These are phyloP conservation scores for Pleomassaria siparia DNA, from an alignment of 2,329 filamentous ascomycete genomes.

Conservation along the genomic window DNA sequence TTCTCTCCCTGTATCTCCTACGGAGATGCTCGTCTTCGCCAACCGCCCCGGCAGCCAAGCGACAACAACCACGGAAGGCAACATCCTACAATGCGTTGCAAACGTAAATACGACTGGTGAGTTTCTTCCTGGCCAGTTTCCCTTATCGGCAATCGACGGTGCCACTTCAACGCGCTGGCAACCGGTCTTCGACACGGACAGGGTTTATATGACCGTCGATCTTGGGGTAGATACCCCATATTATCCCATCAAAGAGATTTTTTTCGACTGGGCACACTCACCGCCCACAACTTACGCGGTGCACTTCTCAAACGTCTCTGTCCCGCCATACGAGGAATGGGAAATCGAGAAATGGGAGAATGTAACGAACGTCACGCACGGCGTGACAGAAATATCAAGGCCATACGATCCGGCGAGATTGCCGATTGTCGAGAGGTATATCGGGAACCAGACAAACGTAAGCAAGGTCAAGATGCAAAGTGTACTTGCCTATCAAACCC, in stretches of 20 bases:
- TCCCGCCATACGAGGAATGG: slow-evolving; percentile 24
- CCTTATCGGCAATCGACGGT: slow-evolving; percentile 66
- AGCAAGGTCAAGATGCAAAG: too few species aligned
- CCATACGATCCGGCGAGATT: slow-evolving; percentile 43
- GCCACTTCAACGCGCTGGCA: slow-evolving; percentile 69
- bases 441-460: slow-evolving; percentile 51
- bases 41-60: slow-evolving; percentile 62
- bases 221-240: slow-evolving; percentile 40
- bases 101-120: slow-evolving; percentile 48
- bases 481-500: too few species aligned
- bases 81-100: slow-evolving; percentile 66
- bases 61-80: slow-evolving; percentile 58
- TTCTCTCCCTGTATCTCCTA: slow-evolving; percentile 39
- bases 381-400: slow-evolving; percentile 43
- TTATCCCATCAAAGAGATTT: slow-evolving; percentile 51
- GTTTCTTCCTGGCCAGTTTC: slow-evolving; percentile 67
- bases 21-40: slow-evolving; percentile 38
- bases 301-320: slow-evolving; percentile 55
- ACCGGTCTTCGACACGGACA: slow-evolving; percentile 53
- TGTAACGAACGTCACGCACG: background rate
- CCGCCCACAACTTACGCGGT: slow-evolving; percentile 59
- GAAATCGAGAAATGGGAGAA: background rate
- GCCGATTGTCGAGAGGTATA: slow-evolving; percentile 43
- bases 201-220: slow-evolving; percentile 60
- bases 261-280: slow-evolving; percentile 62